Evolutionary conservation across 129 eudicot genomes (phyloP), one percentile per base, ranked within the genome.

Genomic region (Kitagawia praeruptora): DNA sequence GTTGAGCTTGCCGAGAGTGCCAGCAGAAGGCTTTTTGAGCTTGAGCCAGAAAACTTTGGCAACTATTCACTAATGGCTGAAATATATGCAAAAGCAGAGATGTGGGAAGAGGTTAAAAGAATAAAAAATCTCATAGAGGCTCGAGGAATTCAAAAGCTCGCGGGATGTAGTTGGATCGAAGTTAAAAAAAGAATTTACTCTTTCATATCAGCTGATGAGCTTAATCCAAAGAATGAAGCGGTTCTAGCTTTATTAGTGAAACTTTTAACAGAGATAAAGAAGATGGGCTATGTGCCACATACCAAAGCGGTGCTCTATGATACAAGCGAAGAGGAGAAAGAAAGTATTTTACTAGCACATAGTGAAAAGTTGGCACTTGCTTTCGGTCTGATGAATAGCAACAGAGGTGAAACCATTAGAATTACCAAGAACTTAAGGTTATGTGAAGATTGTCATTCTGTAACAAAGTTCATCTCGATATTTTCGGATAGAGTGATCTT

Each of bases 351-450:
- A 71, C 73, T 94, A 81, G 98, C 96, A 39, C 98, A 94, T 78
- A 92, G 97, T 76, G 98, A 90, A 78, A 94, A 94, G 81, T 76
- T 92, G 61, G 98, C 98, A 19, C 92, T 94, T 81, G 96, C 93
- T 0, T 94, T 94, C 73, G 98, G 98, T 70, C 77, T 94, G 70
- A 91, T 94, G 74, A 92, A 90, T 81, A 87, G 81, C 80, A 82
- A 82, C 39, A 86, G 76, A 80, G 96, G 93, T 37, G 91, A 87
- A 70, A 87, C 91, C 14, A 90, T 94, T 51, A 86, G 97, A 87
- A 90, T 94, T 41, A 91, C 91, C 63, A 94, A 92, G 92, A 94
- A 94, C 82, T 77, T 94, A 86, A 86, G 96, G 88, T 78, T 94
- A 69, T 92, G 97, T 79, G 97, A 92, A 87, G 98, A 94, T 67